Conservation (phyloP, 768 basidiomycete genomes). For the Russula griseocarnosa region DNA sequence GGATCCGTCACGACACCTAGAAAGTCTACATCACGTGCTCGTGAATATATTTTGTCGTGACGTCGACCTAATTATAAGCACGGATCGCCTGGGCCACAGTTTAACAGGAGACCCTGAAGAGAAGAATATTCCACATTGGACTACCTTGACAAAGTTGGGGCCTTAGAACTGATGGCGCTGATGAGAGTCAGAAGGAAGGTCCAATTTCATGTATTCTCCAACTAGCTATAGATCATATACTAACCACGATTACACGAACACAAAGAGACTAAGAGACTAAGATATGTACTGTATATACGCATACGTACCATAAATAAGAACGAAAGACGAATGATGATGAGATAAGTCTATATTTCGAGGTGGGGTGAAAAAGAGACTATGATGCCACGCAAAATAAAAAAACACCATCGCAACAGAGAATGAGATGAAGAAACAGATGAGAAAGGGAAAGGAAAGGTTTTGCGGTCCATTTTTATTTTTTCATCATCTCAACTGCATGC, state of each 20-base stretch:
- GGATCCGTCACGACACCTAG: no score
- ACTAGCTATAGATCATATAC: not conserved
- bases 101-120: no score
- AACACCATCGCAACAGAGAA: not conserved
- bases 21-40: no score
- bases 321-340: not conserved
- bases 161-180: no score
- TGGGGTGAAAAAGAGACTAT: not conserved
- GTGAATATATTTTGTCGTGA: no score
- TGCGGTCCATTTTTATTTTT: not conserved
- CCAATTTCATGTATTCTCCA: no score
- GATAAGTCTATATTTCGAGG: not conserved
- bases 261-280: not conserved
- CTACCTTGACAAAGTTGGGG: no score
- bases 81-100: no score
- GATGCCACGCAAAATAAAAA: not conserved
- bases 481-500: slow-evolving; percentile 13
- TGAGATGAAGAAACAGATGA: not conserved
- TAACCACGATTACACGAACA: not conserved
- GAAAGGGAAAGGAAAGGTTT: not conserved
- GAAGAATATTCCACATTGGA: no score
- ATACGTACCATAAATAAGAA: not conserved
- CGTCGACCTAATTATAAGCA: no score
- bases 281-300: not conserved
- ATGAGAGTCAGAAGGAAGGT: no score